phyloP scores from a whole-genome alignment of 1,284 basidiomycete genomes.

The Wolfiporia cocos region DNA sequence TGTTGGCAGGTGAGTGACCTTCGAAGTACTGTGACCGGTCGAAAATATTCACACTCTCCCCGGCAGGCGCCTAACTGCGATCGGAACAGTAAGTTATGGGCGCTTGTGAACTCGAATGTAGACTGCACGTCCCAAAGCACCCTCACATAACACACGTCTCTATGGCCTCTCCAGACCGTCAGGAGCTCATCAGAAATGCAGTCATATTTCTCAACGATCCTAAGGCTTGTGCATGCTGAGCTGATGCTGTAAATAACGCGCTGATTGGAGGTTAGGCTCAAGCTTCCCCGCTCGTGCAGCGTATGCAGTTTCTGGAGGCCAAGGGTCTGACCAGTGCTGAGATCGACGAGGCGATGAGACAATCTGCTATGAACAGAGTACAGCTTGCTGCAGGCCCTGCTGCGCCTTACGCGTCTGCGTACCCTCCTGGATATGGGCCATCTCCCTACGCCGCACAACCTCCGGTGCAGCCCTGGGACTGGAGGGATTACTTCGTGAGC shows the following conservation, averaged over 20 bases:
- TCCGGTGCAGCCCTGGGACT: constrained; percentile 64
- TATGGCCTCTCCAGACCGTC: constrained; percentile 52
- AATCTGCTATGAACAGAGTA: constrained; percentile 36
- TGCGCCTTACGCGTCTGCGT: constrained; percentile 22
- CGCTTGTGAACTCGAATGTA: not conserved
- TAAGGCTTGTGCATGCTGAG: constrained; percentile 38
- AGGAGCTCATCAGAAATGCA: constrained; percentile 75
- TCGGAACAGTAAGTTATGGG: constrained; percentile 9
- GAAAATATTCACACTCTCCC: constrained; percentile 17
- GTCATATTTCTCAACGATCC: constrained; percentile 77
- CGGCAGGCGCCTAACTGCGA: constrained; percentile 6
- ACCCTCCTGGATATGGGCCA: constrained; percentile 37
- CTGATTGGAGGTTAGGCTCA: constrained; percentile 43
- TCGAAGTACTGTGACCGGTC: too few relatives aligned
- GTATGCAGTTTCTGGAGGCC: constrained; percentile 90
- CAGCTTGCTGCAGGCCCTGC: constrained; percentile 15
- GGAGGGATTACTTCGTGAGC: constrained; percentile 92
- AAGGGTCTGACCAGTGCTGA: constrained; percentile 85
- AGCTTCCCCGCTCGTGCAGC: constrained; percentile 75
- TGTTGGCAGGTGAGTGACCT: too few relatives aligned
- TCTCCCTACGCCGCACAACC: constrained; percentile 36
- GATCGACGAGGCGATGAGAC: constrained; percentile 83
- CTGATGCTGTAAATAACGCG: not conserved
- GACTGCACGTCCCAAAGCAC: not conserved
- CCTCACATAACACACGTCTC: not conserved